These are phyloP conservation scores for Nakazawaea anatomiae DNA, from an alignment of 805 yeast genomes.

Conservation along the genomic window DNA sequence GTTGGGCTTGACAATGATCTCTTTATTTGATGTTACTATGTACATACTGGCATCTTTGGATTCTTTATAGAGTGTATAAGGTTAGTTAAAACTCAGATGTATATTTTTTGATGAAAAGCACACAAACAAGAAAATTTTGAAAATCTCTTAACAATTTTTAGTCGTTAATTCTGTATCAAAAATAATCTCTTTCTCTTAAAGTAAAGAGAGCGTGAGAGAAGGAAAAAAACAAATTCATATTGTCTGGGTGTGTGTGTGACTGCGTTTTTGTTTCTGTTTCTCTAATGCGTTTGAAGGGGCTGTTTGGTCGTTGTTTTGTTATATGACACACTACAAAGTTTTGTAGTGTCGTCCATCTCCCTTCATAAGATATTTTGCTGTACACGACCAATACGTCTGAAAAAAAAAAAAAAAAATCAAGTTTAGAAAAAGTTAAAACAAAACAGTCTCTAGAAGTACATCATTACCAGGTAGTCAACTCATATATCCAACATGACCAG, in stretches of 20 bases:
- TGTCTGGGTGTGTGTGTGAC: neutral
- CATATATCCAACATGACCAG: slow-evolving; percentile 60
- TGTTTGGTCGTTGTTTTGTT: neutral
- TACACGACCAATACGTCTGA: neutral
- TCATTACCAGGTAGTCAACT: neutral
- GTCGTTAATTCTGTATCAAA: neutral
- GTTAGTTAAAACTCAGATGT: neutral
- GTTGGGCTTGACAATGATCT: neutral
- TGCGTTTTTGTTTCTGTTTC: neutral
- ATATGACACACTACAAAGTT: no score
- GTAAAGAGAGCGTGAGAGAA: no score
- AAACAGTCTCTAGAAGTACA: neutral
- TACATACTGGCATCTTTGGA: slow-evolving; percentile 38
- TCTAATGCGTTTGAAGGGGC: neutral
- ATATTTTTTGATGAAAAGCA: neutral
- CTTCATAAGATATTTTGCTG: neutral
- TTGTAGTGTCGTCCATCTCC: neutral
- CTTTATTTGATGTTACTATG: neutral
- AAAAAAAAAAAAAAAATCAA: no score
- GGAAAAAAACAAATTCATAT: no score
- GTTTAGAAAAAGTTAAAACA: neutral
- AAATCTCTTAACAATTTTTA: neutral
- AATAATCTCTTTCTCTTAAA: no score
- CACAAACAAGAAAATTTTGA: neutral
- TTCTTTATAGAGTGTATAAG: slow-evolving; percentile 1